Conservation (phyloP, 225 moss, liverwort and hornwort species). For the Bryum argenteum region DNA sequence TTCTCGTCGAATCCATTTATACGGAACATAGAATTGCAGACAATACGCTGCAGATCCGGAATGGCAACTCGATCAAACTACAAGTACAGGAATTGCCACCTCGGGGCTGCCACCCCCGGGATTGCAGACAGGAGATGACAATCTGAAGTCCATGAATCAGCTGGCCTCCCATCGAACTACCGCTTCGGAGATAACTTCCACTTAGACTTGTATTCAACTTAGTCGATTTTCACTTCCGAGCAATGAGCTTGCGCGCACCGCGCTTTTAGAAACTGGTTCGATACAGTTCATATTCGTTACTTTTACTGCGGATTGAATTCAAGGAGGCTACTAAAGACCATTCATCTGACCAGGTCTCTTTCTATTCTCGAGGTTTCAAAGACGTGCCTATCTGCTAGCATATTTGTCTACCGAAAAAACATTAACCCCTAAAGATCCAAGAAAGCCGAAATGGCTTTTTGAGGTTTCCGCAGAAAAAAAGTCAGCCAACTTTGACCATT, state of each 20-base stretch:
- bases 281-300: background rate
- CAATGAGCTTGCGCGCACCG: background rate
- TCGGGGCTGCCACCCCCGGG: no score
- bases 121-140: background rate
- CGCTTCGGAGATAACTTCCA: slow-evolving; percentile 5
- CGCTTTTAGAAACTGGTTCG: background rate
- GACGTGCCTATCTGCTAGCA: no score
- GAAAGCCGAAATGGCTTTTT: no score
- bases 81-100: no score
- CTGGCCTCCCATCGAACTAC: background rate
- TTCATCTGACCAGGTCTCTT: no score
- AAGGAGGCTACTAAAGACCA: background rate
- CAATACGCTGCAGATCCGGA: background rate
- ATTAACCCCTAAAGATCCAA: no score
- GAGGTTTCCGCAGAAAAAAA: no score
- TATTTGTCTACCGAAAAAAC: no score
- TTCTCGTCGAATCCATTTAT: slow-evolving; percentile 4
- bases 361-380: no score
- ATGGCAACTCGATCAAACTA: no score
- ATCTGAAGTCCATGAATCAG: slow-evolving; percentile 1
- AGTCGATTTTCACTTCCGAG: background rate
- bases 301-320: background rate
- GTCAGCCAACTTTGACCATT: no score
- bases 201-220: background rate
- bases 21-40: slow-evolving; percentile 8